phyloP scores from a whole-genome alignment of 768 basidiomycete genomes.

The Collybiopsis luxurians region DNA sequence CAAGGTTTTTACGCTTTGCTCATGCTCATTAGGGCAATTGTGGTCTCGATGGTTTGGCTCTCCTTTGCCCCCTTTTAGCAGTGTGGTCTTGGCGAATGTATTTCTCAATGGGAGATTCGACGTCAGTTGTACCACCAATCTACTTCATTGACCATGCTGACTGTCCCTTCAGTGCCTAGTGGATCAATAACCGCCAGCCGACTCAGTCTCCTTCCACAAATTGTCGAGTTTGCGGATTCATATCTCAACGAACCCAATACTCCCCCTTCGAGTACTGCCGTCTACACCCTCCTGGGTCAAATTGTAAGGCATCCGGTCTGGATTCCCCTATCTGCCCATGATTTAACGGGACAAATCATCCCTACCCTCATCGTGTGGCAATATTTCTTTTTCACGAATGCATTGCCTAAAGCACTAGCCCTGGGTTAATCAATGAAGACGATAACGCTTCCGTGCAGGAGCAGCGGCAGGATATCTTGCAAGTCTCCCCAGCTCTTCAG shows the following conservation, averaged over 20 bases:
- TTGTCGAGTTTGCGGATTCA: background rate
- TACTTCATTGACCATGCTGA: constrained; percentile 10
- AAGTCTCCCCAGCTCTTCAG: constrained; percentile 19
- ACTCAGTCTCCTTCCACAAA: constrained; percentile 21
- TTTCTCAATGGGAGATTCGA: constrained; percentile 80
- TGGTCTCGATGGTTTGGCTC: constrained; percentile 83
- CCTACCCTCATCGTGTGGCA: constrained; percentile 83
- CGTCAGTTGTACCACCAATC: constrained; percentile 36
- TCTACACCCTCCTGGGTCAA: constrained; percentile 34
- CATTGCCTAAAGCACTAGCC: constrained; percentile 90
- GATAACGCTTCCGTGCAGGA: constrained; percentile 42
- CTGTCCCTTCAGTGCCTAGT: constrained; percentile 63
- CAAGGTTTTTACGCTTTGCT: constrained; percentile 59
- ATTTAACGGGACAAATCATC: constrained; percentile 93
- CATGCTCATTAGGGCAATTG: constrained; percentile 62
- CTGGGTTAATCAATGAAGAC: constrained; percentile 82
- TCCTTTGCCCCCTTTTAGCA: constrained; percentile 85
- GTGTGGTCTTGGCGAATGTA: constrained; percentile 91
- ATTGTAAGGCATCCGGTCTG: constrained; percentile 43
- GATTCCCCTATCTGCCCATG: constrained; percentile 71
- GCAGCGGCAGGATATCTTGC: constrained; percentile 17
- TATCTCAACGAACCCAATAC: background rate
- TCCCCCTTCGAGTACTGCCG: constrained; percentile 16
- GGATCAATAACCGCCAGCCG: constrained; percentile 63
- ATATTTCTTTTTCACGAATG: constrained; percentile 92